Conservation (phyloP, 805 yeast species). For the Saturnispora sanitii region DNA sequence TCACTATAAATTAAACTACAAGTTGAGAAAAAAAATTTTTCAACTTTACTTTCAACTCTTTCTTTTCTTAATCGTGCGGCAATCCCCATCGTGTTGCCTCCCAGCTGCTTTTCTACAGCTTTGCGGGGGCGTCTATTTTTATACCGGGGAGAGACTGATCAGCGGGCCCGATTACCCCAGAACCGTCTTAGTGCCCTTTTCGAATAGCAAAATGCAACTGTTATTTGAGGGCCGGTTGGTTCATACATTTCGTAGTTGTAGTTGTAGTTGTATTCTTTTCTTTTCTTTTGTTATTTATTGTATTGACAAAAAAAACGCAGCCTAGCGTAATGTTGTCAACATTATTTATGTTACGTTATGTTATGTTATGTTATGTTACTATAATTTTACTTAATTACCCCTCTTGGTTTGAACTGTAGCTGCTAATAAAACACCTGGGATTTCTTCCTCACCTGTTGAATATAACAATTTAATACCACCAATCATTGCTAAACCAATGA, state of each 20-base stretch:
- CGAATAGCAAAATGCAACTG: slow-evolving; percentile 18
- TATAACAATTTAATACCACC: slow-evolving; percentile 44
- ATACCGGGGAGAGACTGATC: slow-evolving; percentile 49
- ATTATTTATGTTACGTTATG: neutral
- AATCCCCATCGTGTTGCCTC: slow-evolving; percentile 68
- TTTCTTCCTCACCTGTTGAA: slow-evolving; percentile 47
- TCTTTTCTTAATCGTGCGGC: slow-evolving; percentile 46
- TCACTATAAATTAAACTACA: neutral
- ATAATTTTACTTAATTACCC: slow-evolving; percentile 13
- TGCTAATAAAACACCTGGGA: slow-evolving; percentile 62
- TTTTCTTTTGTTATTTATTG: neutral
- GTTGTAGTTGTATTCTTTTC: neutral
- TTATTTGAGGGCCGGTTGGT: slow-evolving; percentile 57
- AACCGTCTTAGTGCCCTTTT: slow-evolving; percentile 64
- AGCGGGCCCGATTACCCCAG: slow-evolving; percentile 22
- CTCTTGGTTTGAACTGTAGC: slow-evolving; percentile 39
- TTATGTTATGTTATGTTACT: neutral
- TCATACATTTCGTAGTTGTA: slow-evolving; percentile 35
- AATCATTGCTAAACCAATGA: slow-evolving; percentile 35
- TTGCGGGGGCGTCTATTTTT: slow-evolving; percentile 7
- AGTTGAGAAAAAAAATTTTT: neutral
- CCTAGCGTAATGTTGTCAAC: neutral
- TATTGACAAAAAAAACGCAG: neutral
- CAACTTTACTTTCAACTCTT: slow-evolving; percentile 8
- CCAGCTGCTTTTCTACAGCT: slow-evolving; percentile 1